Evolutionary conservation across 192 early-diverging fungal genomes (phyloP).

Genomic region (Diversispora eburnea): DNA sequence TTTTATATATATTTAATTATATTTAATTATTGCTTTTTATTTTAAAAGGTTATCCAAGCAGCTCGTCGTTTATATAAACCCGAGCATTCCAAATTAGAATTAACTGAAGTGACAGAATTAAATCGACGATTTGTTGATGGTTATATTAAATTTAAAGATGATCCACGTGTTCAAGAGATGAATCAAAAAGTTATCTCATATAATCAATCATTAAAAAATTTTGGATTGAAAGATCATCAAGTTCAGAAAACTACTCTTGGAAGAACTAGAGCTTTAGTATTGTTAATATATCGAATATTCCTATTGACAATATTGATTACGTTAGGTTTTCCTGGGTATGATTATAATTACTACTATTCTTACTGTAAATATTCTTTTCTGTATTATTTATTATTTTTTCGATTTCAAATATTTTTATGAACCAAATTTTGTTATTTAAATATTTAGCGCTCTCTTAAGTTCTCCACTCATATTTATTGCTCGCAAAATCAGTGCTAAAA

Average conservation of each 20-base stretch:
- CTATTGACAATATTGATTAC: slow-evolving; percentile 70
- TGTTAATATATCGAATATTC: slow-evolving; percentile 66
- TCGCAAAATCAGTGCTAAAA: slow-evolving; percentile 52
- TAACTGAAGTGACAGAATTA: slow-evolving; percentile 83
- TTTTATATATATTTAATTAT: no score
- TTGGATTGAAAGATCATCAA: slow-evolving; percentile 95
- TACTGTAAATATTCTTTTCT: slow-evolving; percentile 9
- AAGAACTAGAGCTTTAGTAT: slow-evolving; percentile 54
- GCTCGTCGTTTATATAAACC: slow-evolving; percentile 89
- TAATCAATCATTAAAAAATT: slow-evolving; percentile 84
- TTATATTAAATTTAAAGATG: slow-evolving; percentile 77
- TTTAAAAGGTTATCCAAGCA: slow-evolving; percentile 79
- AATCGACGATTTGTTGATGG: slow-evolving; percentile 85
- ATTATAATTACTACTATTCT: background rate
- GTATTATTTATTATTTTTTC: background rate
- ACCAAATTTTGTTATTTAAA: background rate
- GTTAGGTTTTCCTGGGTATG: slow-evolving; percentile 79
- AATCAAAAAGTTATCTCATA: slow-evolving; percentile 75
- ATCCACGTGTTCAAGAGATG: slow-evolving; percentile 76
- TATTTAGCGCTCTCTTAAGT: slow-evolving; percentile 48
- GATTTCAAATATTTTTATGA: background rate
- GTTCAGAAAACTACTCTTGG: slow-evolving; percentile 77
- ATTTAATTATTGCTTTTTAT: background rate
- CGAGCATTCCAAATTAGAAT: slow-evolving; percentile 74
- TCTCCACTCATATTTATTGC: slow-evolving; percentile 52